Evolutionary conservation across 129 eudicot genomes (phyloP).

Genomic region (Chrysanthemum lavandulifolium): DNA sequence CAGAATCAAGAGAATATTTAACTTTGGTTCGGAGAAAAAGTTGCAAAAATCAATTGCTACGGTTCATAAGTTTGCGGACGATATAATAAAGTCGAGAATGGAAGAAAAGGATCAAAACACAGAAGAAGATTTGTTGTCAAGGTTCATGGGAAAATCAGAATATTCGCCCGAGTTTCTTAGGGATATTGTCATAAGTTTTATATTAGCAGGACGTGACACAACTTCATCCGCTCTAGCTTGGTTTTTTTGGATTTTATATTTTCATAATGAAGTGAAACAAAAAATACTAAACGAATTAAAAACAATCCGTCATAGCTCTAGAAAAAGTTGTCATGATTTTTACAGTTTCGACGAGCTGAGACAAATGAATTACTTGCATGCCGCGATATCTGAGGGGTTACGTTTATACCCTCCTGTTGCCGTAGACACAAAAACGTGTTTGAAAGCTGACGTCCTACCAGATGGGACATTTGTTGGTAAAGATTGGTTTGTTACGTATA

Average conservation of each 20-base stretch:
- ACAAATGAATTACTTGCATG: conserved; percentile 74
- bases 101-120: conserved; percentile 29
- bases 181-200: conserved; percentile 66
- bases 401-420: conserved; percentile 86
- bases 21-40: conserved; percentile 51
- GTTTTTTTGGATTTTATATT: conserved; percentile 77
- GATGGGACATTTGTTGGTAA: conserved; percentile 63
- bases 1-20: conserved; percentile 38
- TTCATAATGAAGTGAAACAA: conserved; percentile 36
- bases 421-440: conserved; percentile 57
- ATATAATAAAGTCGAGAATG: conserved; percentile 55
- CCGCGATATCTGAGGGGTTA: conserved; percentile 61
- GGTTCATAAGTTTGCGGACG: conserved; percentile 66
- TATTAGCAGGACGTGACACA: conserved; percentile 85
- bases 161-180: conserved; percentile 56
- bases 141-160: conserved; percentile 51
- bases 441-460: conserved; percentile 55
- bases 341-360: conserved; percentile 60
- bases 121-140: conserved; percentile 70
- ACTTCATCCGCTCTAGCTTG: conserved; percentile 79
- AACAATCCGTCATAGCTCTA: conserved; percentile 16
- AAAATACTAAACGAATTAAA: conserved; percentile 52
- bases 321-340: conserved; percentile 17
- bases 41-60: conserved; percentile 41
- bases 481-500: conserved; percentile 61